These are phyloP conservation scores for Vitis cinerea DNA, from an alignment of 164 flowering plant species.

Conservation along the genomic window DNA sequence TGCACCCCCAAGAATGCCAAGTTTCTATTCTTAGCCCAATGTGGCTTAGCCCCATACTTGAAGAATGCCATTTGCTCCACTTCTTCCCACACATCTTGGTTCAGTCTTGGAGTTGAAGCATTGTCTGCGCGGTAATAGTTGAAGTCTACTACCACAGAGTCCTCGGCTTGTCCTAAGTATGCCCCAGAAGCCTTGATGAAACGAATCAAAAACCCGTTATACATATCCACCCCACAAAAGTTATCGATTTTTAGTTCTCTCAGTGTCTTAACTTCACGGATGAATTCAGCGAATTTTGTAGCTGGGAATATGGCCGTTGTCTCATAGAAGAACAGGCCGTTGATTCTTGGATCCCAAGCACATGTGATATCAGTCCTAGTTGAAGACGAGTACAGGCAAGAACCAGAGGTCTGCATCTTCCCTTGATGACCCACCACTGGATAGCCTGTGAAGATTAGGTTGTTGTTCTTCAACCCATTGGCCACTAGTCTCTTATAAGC, in stretches of 20 bases:
- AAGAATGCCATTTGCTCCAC: constrained; percentile 89
- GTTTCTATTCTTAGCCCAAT: constrained; percentile 88
- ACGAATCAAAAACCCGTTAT: constrained; percentile 75
- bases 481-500: constrained; percentile 60
- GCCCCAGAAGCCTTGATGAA: constrained; percentile 69
- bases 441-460: constrained; percentile 69
- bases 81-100: constrained; percentile 81
- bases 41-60: constrained; percentile 77
- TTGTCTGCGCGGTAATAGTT: constrained; percentile 74
- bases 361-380: constrained; percentile 35
- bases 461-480: constrained; percentile 74
- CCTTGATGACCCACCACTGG: constrained; percentile 85
- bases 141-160: constrained; percentile 79
- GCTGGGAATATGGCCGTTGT: constrained; percentile 71
- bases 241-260: constrained; percentile 60
- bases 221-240: constrained; percentile 75
- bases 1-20: constrained; percentile 60
- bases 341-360: constrained; percentile 86
- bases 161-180: constrained; percentile 71
- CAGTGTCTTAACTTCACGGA: constrained; percentile 60
- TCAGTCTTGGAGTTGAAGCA: constrained; percentile 60
- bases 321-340: constrained; percentile 83
- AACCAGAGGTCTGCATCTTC: constrained; percentile 83
- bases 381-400: constrained; percentile 63
- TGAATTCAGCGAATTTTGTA: constrained; percentile 51